Percentiles rank a stretch among this genome's conserved stretches.
phyloP scores from a whole-genome alignment of 2,329 filamentous ascomycete species.

The Trichoderma koningii region DNA sequence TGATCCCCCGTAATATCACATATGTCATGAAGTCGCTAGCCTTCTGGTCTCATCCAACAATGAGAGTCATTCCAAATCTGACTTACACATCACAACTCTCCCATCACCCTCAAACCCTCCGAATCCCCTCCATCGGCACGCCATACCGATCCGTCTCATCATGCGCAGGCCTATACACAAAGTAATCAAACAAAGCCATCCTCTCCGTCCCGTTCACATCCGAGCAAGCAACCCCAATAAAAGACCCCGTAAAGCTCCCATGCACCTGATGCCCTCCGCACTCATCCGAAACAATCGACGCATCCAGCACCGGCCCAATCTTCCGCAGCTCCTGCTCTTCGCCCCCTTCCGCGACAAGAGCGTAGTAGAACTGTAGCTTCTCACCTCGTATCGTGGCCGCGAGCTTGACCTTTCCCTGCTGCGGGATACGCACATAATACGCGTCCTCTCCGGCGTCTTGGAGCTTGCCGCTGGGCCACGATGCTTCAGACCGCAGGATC shows the following conservation, averaged over 20 bases:
- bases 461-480: conserved; percentile 56
- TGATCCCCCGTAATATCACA: too few relatives aligned
- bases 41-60: background rate
- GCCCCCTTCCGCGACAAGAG: conserved; percentile 40
- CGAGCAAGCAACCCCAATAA: conserved; percentile 58
- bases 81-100: background rate
- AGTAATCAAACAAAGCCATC: conserved; percentile 54
- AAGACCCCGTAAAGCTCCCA: conserved; percentile 65
- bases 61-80: too few relatives aligned
- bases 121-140: background rate
- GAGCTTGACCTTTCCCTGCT: conserved; percentile 55
- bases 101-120: background rate
- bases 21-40: too few relatives aligned
- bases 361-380: conserved; percentile 59
- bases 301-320: conserved; percentile 59
- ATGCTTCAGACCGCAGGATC: conserved; percentile 58
- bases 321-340: conserved; percentile 42
- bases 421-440: conserved; percentile 42
- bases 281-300: conserved; percentile 62
- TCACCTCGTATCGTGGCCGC: conserved; percentile 54
- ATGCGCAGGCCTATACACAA: conserved; percentile 52
- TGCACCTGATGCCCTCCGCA: conserved; percentile 63
- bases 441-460: conserved; percentile 41
- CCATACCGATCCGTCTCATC: conserved; percentile 47
- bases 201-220: conserved; percentile 55